Conservation (phyloP, 2,329 filamentous ascomycete genomes). For the Microcyclosporella mali region DNA sequence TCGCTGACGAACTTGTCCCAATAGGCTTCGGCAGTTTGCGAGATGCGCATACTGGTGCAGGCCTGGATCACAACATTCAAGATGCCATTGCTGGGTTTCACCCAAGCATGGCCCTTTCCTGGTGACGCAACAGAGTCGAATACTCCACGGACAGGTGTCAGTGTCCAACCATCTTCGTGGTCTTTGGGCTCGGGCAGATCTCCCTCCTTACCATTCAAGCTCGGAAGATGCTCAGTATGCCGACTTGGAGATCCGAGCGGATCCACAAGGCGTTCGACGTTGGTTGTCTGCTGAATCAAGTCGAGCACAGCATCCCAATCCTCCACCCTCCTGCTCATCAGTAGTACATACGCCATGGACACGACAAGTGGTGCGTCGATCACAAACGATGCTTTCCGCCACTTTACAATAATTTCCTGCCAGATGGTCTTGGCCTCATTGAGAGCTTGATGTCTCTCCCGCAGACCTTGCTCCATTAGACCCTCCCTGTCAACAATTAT, state of each 20-base stretch:
- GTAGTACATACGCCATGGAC: constrained; percentile 73
- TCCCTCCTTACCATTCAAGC: constrained; percentile 4
- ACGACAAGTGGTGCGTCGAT: constrained; percentile 76
- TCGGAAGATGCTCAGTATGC: constrained; percentile 25
- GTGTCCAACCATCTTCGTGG: constrained; percentile 19
- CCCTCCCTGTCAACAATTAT: no score
- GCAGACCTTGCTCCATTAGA: constrained; percentile 20
- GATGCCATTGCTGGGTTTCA: constrained; percentile 47
- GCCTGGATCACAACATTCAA: constrained; percentile 65
- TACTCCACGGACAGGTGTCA: constrained; percentile 26
- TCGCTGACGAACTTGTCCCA: constrained; percentile 65
- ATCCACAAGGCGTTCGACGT: constrained; percentile 54
- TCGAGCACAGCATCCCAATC: constrained; percentile 68
- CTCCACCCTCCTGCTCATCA: constrained; percentile 53
- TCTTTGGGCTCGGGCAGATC: constrained; percentile 8
- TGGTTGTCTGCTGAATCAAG: constrained; percentile 76
- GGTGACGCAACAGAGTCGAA: constrained; percentile 22
- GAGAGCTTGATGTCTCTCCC: constrained; percentile 44
- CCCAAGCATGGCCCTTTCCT: constrained; percentile 29
- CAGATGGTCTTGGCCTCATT: constrained; percentile 68
- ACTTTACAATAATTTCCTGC: constrained; percentile 71
- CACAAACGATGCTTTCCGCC: constrained; percentile 62
- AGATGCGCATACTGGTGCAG: constrained; percentile 54
- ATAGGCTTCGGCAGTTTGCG: constrained; percentile 62
- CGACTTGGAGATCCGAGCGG: constrained; percentile 29